Evolutionary conservation across 495 filamentous ascomycete genomes (phyloP).

Genomic region (Xylaria telfairii): DNA sequence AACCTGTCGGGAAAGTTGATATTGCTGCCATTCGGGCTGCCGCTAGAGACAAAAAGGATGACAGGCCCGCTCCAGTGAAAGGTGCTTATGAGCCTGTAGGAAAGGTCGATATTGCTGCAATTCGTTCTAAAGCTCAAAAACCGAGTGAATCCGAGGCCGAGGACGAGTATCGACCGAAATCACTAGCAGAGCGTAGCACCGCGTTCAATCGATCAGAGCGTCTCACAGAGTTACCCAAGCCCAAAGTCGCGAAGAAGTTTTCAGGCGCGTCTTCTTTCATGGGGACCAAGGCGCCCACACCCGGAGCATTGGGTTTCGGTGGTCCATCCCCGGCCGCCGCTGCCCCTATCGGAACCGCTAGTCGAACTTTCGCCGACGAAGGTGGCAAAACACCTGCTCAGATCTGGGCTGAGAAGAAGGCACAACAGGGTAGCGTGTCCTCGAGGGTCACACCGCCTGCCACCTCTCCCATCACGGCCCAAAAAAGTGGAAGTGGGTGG

Average conservation of each 20-base stretch:
- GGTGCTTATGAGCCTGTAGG: slow-evolving; percentile 92
- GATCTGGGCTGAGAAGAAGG: slow-evolving; percentile 96
- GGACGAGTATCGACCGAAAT: slow-evolving; percentile 55
- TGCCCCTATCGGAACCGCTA: slow-evolving; percentile 76
- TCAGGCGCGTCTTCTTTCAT: slow-evolving; percentile 72
- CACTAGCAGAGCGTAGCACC: slow-evolving; percentile 70
- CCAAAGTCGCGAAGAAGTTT: slow-evolving; percentile 90
- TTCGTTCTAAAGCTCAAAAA: slow-evolving; percentile 78
- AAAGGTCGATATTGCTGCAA: slow-evolving; percentile 94
- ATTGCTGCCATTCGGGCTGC: slow-evolving; percentile 86
- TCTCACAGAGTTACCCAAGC: slow-evolving; percentile 87
- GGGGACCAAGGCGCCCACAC: slow-evolving; percentile 87
- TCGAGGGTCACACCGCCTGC: slow-evolving; percentile 45
- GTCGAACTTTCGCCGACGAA: slow-evolving; percentile 90
- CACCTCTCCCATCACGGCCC: slow-evolving; percentile 63
- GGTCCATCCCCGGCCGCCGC: slow-evolving; percentile 54
- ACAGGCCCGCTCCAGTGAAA: slow-evolving; percentile 82
- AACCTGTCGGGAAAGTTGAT: slow-evolving; percentile 94
- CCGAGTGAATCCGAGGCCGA: slow-evolving; percentile 52
- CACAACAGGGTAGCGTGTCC: slow-evolving; percentile 68
- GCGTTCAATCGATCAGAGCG: slow-evolving; percentile 76
- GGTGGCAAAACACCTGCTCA: slow-evolving; percentile 97
- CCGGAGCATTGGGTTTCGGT: slow-evolving; percentile 65
- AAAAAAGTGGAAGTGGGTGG: slow-evolving; percentile 76
- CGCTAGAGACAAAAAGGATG: slow-evolving; percentile 73